A percentile compares a stretch with the other conserved stretches of the same genome.
These are phyloP conservation scores for Stemphylium lycopersici DNA, from an alignment of 2,329 filamentous ascomycete genomes.

Conservation along the genomic window DNA sequence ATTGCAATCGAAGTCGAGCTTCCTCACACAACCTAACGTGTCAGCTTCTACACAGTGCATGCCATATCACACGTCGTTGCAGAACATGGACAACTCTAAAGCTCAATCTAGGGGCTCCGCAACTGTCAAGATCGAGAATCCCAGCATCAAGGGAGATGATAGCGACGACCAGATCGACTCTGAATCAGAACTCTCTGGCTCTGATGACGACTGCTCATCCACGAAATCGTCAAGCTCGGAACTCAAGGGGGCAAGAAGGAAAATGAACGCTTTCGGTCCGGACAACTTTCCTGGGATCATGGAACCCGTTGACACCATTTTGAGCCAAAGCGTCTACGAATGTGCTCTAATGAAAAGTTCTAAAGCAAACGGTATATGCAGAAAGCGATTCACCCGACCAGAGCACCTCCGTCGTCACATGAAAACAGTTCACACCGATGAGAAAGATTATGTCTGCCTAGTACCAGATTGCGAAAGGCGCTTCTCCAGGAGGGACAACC, in stretches of 20 bases:
- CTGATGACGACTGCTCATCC: not conserved
- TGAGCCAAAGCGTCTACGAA: slow-evolving; percentile 14
- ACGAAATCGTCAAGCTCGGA: not conserved
- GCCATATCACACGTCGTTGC: not conserved
- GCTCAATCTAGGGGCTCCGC: not conserved
- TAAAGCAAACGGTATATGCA: slow-evolving; percentile 7
- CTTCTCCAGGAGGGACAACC: slow-evolving; percentile 32
- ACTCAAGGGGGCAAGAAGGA: not conserved
- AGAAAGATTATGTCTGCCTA: slow-evolving; percentile 15
- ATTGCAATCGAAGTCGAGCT: not conserved
- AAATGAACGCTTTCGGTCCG: slow-evolving; percentile 13
- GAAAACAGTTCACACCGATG: slow-evolving; percentile 23
- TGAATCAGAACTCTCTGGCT: not conserved
- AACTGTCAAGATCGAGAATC: not conserved
- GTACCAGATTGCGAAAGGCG: slow-evolving; percentile 17
- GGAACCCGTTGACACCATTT: not conserved
- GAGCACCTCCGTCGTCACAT: slow-evolving; percentile 32
- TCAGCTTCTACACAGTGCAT: not conserved
- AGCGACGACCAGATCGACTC: slow-evolving; percentile 1
- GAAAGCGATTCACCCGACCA: slow-evolving; percentile 19
- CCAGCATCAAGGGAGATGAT: not conserved
- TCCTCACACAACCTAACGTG: not conserved
- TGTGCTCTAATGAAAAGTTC: slow-evolving; percentile 4
- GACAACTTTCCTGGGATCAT: slow-evolving; percentile 17
- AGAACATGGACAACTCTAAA: not conserved